Conservation (phyloP, 805 yeast genomes). For the Schizosaccharomyces japonicus region DNA sequence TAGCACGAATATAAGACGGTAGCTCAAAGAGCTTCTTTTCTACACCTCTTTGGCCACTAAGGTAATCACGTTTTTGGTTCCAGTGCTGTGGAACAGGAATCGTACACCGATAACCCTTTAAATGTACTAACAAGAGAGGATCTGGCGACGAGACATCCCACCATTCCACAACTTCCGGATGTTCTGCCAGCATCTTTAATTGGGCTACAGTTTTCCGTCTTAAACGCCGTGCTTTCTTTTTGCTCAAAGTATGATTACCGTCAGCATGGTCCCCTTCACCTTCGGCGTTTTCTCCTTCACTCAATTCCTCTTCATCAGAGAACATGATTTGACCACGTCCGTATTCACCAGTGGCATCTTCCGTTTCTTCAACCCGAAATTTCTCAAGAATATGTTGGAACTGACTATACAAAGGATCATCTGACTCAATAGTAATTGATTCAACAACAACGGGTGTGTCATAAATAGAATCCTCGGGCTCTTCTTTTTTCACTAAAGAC, state of each 20-base stretch:
- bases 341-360: conserved; percentile 1
- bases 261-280: conserved; percentile 11
- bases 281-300: conserved; percentile 13
- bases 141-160: conserved; percentile 64
- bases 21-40: conserved; percentile 51
- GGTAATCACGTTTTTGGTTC: conserved; percentile 53
- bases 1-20: conserved; percentile 53
- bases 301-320: conserved; percentile 15
- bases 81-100: conserved; percentile 71
- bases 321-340: conserved; percentile 16
- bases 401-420: not conserved
- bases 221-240: conserved; percentile 25
- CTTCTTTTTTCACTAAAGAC: not conserved
- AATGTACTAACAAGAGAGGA: conserved; percentile 37
- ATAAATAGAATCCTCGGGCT: not conserved
- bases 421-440: not conserved
- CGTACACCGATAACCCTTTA: conserved; percentile 41
- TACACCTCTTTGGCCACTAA: conserved; percentile 38
- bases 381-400: not conserved
- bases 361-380: not conserved
- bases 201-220: conserved; percentile 41
- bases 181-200: conserved; percentile 33
- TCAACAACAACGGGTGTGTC: not conserved
- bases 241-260: conserved; percentile 20
- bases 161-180: conserved; percentile 69